These are phyloP conservation scores for Xerocomus spinulosus DNA, from an alignment of 768 basidiomycete genomes.

Conservation along the genomic window DNA sequence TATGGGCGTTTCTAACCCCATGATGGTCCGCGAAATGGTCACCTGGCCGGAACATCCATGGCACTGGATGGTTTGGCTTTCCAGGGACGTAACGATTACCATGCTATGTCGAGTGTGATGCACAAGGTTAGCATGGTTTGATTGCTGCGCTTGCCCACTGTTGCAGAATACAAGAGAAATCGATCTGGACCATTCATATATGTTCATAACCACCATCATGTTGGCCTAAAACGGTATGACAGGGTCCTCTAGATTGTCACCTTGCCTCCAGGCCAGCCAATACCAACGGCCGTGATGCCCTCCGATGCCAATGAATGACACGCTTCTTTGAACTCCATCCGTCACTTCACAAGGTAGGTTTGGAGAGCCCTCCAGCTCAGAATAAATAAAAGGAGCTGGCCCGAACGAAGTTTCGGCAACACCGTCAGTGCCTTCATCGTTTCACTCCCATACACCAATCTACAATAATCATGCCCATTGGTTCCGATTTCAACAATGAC, in stretches of 20 bases:
- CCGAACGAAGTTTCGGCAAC: conserved; percentile 4
- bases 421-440: conserved; percentile 1
- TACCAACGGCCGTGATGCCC: conserved; percentile 8
- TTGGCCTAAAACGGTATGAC: conserved; percentile 6
- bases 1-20: neutral
- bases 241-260: conserved; percentile 7
- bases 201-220: neutral
- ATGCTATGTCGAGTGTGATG: conserved; percentile 6
- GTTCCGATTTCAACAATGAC: neutral
- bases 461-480: conserved; percentile 3
- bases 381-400: conserved; percentile 9
- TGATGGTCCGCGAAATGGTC: neutral
- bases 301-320: conserved; percentile 15
- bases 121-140: neutral
- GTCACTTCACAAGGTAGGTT: conserved; percentile 14
- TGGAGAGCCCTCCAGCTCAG: conserved; percentile 19
- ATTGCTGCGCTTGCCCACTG: neutral
- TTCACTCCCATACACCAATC: neutral
- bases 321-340: conserved; percentile 12
- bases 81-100: conserved; percentile 2
- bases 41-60: conserved; percentile 4
- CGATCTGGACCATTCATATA: conserved; percentile 3
- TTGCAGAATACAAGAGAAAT: conserved; percentile 5
- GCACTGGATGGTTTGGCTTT: conserved; percentile 25
- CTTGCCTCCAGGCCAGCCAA: conserved; percentile 8